Percentiles rank a stretch among this genome's conserved stretches.
These are phyloP conservation scores for Lactarius evosmus DNA, from an alignment of 768 basidiomycete genomes.

Conservation along the genomic window DNA sequence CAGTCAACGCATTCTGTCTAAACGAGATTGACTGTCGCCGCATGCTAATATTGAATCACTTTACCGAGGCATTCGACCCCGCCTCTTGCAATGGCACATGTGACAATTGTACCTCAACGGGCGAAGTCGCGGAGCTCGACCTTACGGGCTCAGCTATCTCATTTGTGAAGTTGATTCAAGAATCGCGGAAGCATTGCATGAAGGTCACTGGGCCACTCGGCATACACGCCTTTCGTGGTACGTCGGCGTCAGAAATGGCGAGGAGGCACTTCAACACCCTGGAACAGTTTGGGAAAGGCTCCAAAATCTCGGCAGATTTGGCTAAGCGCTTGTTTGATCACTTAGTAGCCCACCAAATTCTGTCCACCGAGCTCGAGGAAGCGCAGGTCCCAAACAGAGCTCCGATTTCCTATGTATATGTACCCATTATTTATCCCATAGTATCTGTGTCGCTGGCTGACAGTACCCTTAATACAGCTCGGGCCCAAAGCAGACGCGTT, in stretches of 20 bases:
- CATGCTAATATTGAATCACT: slow-evolving; percentile 82
- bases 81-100: slow-evolving; percentile 66
- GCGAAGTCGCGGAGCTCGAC: slow-evolving; percentile 45
- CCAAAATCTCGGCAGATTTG: neutral
- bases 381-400: neutral
- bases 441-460: neutral
- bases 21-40: slow-evolving; percentile 87
- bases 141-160: slow-evolving; percentile 56
- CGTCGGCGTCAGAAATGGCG: slow-evolving; percentile 10
- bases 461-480: slow-evolving; percentile 1
- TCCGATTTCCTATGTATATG: slow-evolving; percentile 21
- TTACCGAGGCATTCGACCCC: slow-evolving; percentile 75
- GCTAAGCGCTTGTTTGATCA: slow-evolving; percentile 22
- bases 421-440: neutral
- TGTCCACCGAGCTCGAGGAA: slow-evolving; percentile 10
- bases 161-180: slow-evolving; percentile 41
- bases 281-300: slow-evolving; percentile 16
- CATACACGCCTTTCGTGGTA: slow-evolving; percentile 24
- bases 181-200: slow-evolving; percentile 1
- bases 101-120: slow-evolving; percentile 63
- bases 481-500: slow-evolving; percentile 17
- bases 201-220: slow-evolving; percentile 20
- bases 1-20: slow-evolving; percentile 75
- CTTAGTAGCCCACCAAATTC: slow-evolving; percentile 8
- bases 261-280: slow-evolving; percentile 8